These are phyloP conservation scores for Neurospora cerealis DNA, from an alignment of 495 filamentous ascomycete genomes.

Conservation along the genomic window DNA sequence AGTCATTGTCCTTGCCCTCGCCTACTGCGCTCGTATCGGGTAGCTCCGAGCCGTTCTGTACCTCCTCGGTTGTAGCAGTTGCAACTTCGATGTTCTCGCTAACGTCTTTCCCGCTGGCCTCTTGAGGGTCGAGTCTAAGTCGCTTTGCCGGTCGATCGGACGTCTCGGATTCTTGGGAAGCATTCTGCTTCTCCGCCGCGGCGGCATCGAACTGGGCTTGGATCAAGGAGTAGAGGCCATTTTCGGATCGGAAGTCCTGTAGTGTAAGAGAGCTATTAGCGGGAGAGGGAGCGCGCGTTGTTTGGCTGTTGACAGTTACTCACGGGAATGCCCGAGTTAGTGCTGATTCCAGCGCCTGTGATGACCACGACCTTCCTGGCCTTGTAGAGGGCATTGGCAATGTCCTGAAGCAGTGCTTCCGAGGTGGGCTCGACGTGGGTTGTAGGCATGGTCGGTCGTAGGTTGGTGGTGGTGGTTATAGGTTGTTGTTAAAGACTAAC, in stretches of 20 bases:
- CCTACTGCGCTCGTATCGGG: background rate
- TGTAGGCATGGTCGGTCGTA: constrained; percentile 38
- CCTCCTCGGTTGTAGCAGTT: background rate
- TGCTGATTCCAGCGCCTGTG: constrained; percentile 63
- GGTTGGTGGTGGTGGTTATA: background rate
- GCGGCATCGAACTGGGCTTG: constrained; percentile 51
- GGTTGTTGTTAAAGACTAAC: background rate
- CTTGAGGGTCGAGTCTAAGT: constrained; percentile 16
- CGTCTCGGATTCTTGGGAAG: constrained; percentile 6
- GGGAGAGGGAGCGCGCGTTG: background rate
- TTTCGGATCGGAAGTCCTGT: constrained; percentile 61
- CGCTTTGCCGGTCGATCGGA: constrained; percentile 33
- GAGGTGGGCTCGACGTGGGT: constrained; percentile 40
- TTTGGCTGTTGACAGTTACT: constrained; percentile 6
- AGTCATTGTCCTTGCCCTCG: background rate
- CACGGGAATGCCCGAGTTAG: constrained; percentile 65
- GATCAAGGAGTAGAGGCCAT: constrained; percentile 59
- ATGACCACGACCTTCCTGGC: constrained; percentile 55
- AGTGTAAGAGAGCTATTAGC: constrained; percentile 13
- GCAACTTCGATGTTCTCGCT: background rate
- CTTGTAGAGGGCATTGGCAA: constrained; percentile 50
- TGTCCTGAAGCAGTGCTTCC: constrained; percentile 44
- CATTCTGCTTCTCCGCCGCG: constrained; percentile 10
- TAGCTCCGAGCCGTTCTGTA: background rate
- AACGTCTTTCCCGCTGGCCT: constrained; percentile 8